Percentiles rank a stretch among this genome's conserved stretches.
Evolutionary conservation across 169 alveolate genomes (phyloP).

Genomic region (Perkinsus olseni): DNA sequence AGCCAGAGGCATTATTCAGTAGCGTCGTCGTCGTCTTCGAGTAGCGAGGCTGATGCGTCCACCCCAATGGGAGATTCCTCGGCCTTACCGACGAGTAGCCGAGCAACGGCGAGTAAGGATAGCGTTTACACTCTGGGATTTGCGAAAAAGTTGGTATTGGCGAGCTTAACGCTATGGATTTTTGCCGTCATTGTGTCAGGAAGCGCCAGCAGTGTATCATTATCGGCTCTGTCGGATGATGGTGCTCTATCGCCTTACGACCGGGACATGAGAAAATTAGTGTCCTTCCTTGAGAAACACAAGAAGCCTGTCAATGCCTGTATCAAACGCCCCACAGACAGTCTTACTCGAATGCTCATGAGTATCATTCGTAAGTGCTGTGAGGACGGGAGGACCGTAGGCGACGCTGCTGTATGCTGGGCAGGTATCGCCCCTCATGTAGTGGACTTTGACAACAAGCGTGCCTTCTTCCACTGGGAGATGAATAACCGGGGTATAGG

Average conservation of each 20-base stretch:
- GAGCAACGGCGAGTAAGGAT: no score
- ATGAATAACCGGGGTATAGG: neutral
- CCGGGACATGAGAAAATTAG: neutral
- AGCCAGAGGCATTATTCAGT: neutral
- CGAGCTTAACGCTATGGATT: neutral
- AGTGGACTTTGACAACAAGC: slow-evolving; percentile 91
- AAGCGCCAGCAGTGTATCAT: neutral
- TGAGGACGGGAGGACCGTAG: neutral
- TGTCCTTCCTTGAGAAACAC: neutral
- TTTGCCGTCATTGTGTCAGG: neutral
- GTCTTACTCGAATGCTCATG: neutral
- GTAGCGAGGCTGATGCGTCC: neutral
- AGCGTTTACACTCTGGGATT: no score
- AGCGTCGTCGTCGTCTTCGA: neutral
- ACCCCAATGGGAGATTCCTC: no score
- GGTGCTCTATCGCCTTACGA: neutral
- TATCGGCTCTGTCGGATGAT: neutral
- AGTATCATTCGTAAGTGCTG: neutral
- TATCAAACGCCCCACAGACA: neutral
- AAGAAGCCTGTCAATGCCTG: neutral
- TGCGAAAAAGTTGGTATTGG: no score
- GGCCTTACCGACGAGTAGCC: no score
- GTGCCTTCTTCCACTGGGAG: slow-evolving; percentile 70
- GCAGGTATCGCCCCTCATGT: neutral
- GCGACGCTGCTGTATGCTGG: no score